Conservation (phyloP, 352 stramenopile genomes). For the Aphanomyces astaci region DNA sequence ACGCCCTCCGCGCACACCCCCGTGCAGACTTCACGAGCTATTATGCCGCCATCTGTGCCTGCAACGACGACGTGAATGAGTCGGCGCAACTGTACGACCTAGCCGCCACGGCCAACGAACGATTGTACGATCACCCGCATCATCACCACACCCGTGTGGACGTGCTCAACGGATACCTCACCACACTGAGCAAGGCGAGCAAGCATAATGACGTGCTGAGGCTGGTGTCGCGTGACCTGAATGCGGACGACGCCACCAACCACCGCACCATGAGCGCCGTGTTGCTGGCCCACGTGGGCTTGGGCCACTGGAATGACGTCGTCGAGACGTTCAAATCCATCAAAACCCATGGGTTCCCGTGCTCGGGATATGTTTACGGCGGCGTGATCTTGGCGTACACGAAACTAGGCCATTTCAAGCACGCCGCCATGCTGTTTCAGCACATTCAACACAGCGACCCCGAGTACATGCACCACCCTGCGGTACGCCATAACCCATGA, state of each 20-base stretch:
- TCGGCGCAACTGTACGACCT: not conserved
- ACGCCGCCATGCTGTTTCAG: not conserved
- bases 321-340: constrained; percentile 14
- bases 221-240: not conserved
- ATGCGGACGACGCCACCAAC: not conserved
- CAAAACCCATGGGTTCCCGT: constrained; percentile 1
- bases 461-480: not conserved
- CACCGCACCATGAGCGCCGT: not conserved
- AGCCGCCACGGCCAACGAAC: not conserved
- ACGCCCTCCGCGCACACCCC: not conserved
- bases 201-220: not conserved
- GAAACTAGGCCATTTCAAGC: not conserved
- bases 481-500: not conserved
- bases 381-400: constrained; percentile 8
- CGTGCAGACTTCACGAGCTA: not conserved
- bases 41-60: constrained; percentile 9
- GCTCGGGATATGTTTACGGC: constrained; percentile 12
- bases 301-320: not conserved
- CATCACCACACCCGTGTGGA: not conserved
- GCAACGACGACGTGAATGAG: not conserved
- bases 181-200: not conserved
- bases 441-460: not conserved
- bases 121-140: not conserved
- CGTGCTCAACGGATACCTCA: not conserved
- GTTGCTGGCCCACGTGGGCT: not conserved